A percentile compares a stretch with the other conserved stretches of the same genome.
Conservation (phyloP, 1,139 yeast genomes). For the Eremothecium cymbalariae region DNA sequence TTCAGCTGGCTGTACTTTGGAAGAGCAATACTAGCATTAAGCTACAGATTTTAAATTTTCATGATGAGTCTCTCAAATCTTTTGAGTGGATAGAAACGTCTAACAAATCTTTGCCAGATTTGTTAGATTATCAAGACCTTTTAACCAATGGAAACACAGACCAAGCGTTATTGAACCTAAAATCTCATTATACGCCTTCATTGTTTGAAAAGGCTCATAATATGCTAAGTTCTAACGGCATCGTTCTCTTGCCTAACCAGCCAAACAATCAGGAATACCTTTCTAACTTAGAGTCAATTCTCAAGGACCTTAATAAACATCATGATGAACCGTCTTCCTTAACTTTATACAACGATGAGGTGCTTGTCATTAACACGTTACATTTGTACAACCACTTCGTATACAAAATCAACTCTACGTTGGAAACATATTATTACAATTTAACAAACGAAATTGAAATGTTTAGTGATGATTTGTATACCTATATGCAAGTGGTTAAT, state of each 20-base stretch:
- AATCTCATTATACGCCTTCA: conserved; percentile 21
- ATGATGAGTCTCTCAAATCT: conserved; percentile 21
- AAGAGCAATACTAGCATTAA: conserved; percentile 54
- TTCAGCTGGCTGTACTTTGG: conserved; percentile 43
- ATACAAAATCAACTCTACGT: conserved; percentile 22
- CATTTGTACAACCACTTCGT: conserved; percentile 24
- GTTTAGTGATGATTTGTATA: conserved; percentile 14
- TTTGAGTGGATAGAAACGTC: conserved; percentile 29
- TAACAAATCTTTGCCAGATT: conserved; percentile 24
- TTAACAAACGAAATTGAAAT: conserved; percentile 12
- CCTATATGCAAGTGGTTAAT: conserved; percentile 21
- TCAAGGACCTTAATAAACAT: conserved; percentile 51
- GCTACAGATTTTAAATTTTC: conserved; percentile 33
- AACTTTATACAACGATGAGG: conserved; percentile 25
- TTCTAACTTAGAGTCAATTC: conserved; percentile 26
- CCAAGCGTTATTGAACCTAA: conserved; percentile 18
- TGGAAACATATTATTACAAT: conserved; percentile 25
- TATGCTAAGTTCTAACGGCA: conserved; percentile 23
- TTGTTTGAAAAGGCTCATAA: conserved; percentile 22
- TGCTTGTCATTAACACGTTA: conserved; percentile 25
- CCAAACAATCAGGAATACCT: conserved; percentile 22
- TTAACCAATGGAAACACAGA: conserved; percentile 17
- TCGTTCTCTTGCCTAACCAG: conserved; percentile 14
- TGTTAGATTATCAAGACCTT: conserved; percentile 18
- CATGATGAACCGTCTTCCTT: conserved; percentile 48